Conservation (phyloP, 176 grass and related monocot species). For the Avena sativa region DNA sequence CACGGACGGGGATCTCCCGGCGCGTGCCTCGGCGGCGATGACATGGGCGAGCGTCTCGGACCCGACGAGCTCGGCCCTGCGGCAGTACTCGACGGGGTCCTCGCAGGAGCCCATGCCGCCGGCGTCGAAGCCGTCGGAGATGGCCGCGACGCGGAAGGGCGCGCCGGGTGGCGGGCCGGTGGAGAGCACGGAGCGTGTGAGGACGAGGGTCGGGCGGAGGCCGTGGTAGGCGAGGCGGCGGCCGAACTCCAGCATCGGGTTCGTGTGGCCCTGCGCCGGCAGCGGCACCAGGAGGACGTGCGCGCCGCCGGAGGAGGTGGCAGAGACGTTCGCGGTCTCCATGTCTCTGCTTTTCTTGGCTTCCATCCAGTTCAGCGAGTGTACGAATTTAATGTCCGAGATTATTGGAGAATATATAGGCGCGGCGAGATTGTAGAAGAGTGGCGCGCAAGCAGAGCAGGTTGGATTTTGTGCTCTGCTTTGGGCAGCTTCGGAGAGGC, state of each 20-base stretch:
- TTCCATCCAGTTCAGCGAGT: background rate
- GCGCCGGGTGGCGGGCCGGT: background rate
- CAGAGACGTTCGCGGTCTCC: too few relatives aligned
- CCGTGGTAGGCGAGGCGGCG: constrained; percentile 36
- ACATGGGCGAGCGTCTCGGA: constrained; percentile 19
- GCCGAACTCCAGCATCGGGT: constrained; percentile 30
- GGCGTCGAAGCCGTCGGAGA: constrained; percentile 49
- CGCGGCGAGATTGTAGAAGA: too few relatives aligned
- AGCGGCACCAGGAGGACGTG: background rate
- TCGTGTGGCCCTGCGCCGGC: constrained; percentile 30
- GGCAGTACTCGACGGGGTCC: background rate
- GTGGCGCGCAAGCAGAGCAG: too few relatives aligned
- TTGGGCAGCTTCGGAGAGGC: too few relatives aligned
- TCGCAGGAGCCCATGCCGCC: constrained; percentile 9
- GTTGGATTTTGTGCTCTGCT: too few relatives aligned
- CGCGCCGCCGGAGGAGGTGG: too few relatives aligned
- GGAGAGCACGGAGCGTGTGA: constrained; percentile 26
- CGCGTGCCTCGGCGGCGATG: background rate
- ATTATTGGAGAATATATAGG: too few relatives aligned
- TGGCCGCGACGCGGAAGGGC: constrained; percentile 34
- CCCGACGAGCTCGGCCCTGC: constrained; percentile 1
- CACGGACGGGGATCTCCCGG: constrained; percentile 16
- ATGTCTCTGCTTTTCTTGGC: background rate
- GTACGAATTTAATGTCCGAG: too few relatives aligned
- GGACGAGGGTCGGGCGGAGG: background rate